Base-by-base conservation (phyloP, 345 rosid genomes). In the Rubroshorea leprosula region DNA sequence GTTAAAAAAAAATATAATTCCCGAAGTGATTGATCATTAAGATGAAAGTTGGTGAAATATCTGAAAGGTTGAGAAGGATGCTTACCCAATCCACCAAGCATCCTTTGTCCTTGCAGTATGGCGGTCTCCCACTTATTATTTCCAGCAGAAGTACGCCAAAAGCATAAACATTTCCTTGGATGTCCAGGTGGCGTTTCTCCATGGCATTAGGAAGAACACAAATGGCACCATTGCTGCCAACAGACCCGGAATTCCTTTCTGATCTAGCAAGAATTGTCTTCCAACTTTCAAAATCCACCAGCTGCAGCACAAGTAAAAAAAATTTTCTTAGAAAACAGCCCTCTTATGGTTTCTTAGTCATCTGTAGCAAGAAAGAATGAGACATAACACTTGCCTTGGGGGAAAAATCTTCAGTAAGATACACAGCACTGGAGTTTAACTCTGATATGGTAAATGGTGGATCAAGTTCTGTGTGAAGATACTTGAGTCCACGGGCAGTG, bases 231-330 rank as follows among this genome's bases (percentile, higher is more conserved):
- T 83, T 84, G 78, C 75, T 78, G 60, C 82, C 78, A 6, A 93
- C 72, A 62, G 90, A 69, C 31, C 87, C 85, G 5, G 90, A 72
- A 72, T 87, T 89, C 80, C 83, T 93, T 58, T 85, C 92, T 49
- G 94, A 85, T 76, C 99, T 87, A 7, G 79, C 80, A 66, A 87
- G 90, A 65, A 93, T 87, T 20, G 85, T 75, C 78, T 90, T 93
- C 99, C 99, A 93, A 69, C 96, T 85, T 53, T 87, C 99, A 53
- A 93, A 93, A 76, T 93, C 99, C 23, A 93, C 92, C 75, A 93
- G 74, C 99, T 93, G 82, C 76, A 72, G 47, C 51, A 60, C 52
- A 63, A 44, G 54, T 55, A 27, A 47, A 49, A 20, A 31, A 23
- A 58, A 47, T 48, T 23, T 18, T 16, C 15, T 41, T 22, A 49